These are phyloP conservation scores for Sarocladiaceae sp. DNA, from an alignment of 2,329 filamentous ascomycete species.

Conservation along the genomic window DNA sequence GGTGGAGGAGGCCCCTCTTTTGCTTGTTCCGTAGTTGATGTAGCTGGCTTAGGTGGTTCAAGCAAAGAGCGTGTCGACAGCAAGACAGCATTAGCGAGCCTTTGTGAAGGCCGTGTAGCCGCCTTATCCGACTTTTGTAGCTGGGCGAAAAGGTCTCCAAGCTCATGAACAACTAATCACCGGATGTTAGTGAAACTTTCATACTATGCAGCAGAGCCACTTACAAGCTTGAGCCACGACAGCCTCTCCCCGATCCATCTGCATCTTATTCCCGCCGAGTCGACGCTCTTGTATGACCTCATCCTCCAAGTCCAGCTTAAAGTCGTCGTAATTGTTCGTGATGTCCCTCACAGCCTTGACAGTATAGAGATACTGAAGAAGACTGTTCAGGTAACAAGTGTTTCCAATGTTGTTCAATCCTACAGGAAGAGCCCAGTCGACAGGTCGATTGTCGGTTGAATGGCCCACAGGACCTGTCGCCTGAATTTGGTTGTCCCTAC, in stretches of 20 bases:
- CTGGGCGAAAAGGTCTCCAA: slow-evolving; percentile 62
- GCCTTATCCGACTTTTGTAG: slow-evolving; percentile 58
- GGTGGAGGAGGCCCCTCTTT: slow-evolving; percentile 36
- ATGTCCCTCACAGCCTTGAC: slow-evolving; percentile 75
- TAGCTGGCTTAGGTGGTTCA: slow-evolving; percentile 22
- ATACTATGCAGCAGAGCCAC: slow-evolving; percentile 33
- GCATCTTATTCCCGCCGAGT: slow-evolving; percentile 61
- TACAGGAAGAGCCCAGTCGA: slow-evolving; percentile 59
- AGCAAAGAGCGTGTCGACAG: slow-evolving; percentile 42
- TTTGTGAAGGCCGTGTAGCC: slow-evolving; percentile 64
- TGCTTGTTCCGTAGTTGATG: slow-evolving; percentile 17
- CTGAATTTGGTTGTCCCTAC: slow-evolving; percentile 12
- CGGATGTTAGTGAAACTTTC: not conserved
- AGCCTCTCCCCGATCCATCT: slow-evolving; percentile 47
- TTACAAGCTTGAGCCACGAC: slow-evolving; percentile 68
- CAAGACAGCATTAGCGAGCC: slow-evolving; percentile 74
- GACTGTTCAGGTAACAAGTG: slow-evolving; percentile 95
- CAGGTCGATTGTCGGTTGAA: slow-evolving; percentile 15
- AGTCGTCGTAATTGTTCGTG: slow-evolving; percentile 67
- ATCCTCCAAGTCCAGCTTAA: slow-evolving; percentile 61
- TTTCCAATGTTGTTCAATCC: slow-evolving; percentile 93
- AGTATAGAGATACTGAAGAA: slow-evolving; percentile 92
- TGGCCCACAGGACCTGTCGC: slow-evolving; percentile 6
- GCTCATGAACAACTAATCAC: slow-evolving; percentile 62
- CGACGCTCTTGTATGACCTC: slow-evolving; percentile 58